Evolutionary conservation across 1,139 yeast species (phyloP).

Genomic region (Candida tropicalis): DNA sequence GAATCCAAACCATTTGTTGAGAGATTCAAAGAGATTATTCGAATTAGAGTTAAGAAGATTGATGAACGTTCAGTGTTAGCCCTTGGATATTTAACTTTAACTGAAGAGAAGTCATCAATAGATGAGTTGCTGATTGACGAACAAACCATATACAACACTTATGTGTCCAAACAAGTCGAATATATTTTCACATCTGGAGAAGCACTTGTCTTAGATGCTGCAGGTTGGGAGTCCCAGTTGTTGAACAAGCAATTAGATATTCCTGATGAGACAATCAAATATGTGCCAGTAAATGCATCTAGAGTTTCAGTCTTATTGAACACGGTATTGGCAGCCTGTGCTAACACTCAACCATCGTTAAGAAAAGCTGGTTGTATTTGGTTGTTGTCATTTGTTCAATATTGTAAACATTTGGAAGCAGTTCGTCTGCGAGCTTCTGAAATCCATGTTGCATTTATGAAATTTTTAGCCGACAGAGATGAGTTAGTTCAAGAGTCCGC

Average conservation of each 20-base stretch:
- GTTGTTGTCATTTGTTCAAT: slow-evolving; percentile 79
- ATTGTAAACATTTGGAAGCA: slow-evolving; percentile 54
- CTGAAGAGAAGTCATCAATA: slow-evolving; percentile 1
- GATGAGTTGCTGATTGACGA: slow-evolving; percentile 18
- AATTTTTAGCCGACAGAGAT: slow-evolving; percentile 75
- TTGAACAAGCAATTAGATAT: slow-evolving; percentile 57
- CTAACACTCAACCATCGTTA: slow-evolving; percentile 69
- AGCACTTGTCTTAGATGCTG: slow-evolving; percentile 68
- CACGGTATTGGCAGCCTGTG: slow-evolving; percentile 53
- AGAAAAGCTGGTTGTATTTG: slow-evolving; percentile 84
- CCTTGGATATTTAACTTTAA: slow-evolving; percentile 55
- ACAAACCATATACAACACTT: slow-evolving; percentile 54
- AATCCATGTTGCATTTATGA: slow-evolving; percentile 75
- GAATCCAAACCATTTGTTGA: slow-evolving; percentile 19
- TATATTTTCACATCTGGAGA: slow-evolving; percentile 82
- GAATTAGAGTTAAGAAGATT: slow-evolving; percentile 51
- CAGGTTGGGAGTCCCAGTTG: slow-evolving; percentile 75
- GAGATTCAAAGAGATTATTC: slow-evolving; percentile 28
- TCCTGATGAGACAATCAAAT: slow-evolving; percentile 28
- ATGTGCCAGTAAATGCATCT: slow-evolving; percentile 22
- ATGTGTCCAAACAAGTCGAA: slow-evolving; percentile 71
- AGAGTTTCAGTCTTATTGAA: slow-evolving; percentile 44
- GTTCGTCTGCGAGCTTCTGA: slow-evolving; percentile 50
- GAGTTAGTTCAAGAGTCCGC: slow-evolving; percentile 91
- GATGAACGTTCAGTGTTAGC: slow-evolving; percentile 65